Evolutionary conservation across 2,329 filamentous ascomycete species (phyloP).

Genomic region (Sclerotinia glacialis): DNA sequence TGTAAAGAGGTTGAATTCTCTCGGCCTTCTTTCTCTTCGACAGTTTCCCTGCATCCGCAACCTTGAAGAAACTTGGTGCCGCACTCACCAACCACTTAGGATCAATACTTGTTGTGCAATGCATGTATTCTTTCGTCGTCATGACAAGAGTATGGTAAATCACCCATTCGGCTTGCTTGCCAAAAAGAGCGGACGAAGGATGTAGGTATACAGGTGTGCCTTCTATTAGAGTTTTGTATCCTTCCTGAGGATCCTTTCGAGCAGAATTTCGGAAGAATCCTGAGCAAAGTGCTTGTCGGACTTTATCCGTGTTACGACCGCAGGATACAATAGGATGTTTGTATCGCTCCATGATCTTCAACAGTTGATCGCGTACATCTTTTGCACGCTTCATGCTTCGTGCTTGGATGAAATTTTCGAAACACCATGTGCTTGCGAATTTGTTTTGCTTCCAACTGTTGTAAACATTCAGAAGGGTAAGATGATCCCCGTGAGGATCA

Average conservation of each 20-base stretch:
- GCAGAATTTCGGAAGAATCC: constrained; percentile 96
- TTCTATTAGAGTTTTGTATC: constrained; percentile 96
- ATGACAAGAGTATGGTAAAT: constrained; percentile 89
- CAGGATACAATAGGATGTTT: constrained; percentile 79
- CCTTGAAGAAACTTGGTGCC: constrained; percentile 98
- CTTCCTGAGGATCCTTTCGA: constrained; percentile 91
- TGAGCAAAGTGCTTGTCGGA: constrained; percentile 82
- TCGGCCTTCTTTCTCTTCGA: constrained; percentile 93
- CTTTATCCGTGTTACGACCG: constrained; percentile 80
- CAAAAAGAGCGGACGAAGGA: constrained; percentile 86
- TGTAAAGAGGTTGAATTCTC: constrained; percentile 91
- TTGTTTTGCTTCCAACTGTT: constrained; percentile 90
- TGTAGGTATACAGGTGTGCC: constrained; percentile 94
- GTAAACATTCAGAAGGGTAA: constrained; percentile 94
- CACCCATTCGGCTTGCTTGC: constrained; percentile 94
- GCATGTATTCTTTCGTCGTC: constrained; percentile 98
- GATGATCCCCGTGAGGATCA: constrained; percentile 88
- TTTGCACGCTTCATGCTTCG: constrained; percentile 83
- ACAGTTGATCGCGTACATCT: constrained; percentile 87
- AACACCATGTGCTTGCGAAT: constrained; percentile 87
- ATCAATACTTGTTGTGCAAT: constrained; percentile 87
- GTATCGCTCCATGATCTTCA: constrained; percentile 92
- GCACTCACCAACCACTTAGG: constrained; percentile 93
- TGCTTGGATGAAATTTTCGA: constrained; percentile 96
- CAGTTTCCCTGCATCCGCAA: constrained; percentile 71